These are phyloP conservation scores for Tetracentron sinense DNA, from an alignment of 164 flowering plant species.

Conservation along the genomic window DNA sequence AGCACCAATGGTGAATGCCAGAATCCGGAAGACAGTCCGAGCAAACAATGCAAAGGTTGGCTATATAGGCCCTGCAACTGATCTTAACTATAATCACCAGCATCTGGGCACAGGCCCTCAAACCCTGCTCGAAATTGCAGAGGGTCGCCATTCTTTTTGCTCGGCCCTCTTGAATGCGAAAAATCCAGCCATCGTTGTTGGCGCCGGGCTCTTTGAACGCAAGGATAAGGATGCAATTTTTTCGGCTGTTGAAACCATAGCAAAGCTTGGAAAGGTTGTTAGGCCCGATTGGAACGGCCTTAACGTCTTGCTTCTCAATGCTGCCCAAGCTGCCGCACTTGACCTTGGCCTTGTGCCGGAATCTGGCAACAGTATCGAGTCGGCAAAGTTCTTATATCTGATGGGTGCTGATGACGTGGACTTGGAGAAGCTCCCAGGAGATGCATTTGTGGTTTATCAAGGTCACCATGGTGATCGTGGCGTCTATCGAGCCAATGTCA, in stretches of 20 bases:
- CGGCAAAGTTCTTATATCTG: constrained; percentile 79
- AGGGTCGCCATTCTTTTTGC: constrained; percentile 77
- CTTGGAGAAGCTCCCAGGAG: constrained; percentile 67
- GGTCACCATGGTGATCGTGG: constrained; percentile 94
- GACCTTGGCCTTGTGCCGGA: constrained; percentile 94
- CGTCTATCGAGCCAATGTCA: constrained; percentile 91
- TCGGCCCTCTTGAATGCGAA: constrained; percentile 67
- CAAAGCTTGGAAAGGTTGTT: constrained; percentile 49
- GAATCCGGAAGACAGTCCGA: constrained; percentile 82
- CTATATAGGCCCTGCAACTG: constrained; percentile 82
- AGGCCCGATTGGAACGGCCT: constrained; percentile 95
- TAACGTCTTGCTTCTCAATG: constrained; percentile 80
- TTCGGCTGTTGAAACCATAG: constrained; percentile 65
- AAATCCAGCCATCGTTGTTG: constrained; percentile 82
- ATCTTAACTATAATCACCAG: constrained; percentile 75
- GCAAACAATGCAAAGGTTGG: constrained; percentile 90
- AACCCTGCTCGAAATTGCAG: constrained; percentile 78
- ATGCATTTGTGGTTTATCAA: constrained; percentile 97
- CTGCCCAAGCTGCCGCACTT: constrained; percentile 94
- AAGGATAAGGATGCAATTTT: constrained; percentile 74
- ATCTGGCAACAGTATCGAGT: constrained; percentile 52
- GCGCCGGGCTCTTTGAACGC: constrained; percentile 85
- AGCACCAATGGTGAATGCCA: constrained; percentile 99
- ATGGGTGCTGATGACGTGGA: constrained; percentile 96
- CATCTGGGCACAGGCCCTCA: constrained; percentile 90